phyloP scores from a whole-genome alignment of 768 basidiomycete genomes.

The Gyrodon lividus region DNA sequence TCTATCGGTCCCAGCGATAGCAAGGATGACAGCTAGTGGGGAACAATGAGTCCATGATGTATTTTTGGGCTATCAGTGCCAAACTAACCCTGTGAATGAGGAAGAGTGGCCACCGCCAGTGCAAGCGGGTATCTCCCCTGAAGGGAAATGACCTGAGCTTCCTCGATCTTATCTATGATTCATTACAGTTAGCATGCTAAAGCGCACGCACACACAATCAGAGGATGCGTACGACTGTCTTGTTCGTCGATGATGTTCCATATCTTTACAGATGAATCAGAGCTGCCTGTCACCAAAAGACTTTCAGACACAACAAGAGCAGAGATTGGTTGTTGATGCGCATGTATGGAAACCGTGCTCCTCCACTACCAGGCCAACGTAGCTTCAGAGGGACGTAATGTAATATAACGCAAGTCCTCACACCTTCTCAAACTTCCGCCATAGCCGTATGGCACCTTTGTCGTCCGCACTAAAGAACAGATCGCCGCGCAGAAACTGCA shows the following conservation, averaged over 20 bases:
- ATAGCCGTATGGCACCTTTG: constrained; percentile 62
- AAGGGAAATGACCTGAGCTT: constrained; percentile 60
- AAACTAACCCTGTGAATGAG: constrained; percentile 59
- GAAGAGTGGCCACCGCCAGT: constrained; percentile 61
- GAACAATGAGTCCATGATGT: not conserved
- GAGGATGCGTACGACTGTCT: constrained; percentile 28
- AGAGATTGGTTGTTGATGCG: constrained; percentile 71
- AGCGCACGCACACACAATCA: not conserved
- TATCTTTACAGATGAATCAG: constrained; percentile 75
- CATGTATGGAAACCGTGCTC: constrained; percentile 41
- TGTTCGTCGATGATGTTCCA: constrained; percentile 49
- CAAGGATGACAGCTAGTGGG: constrained; percentile 61
- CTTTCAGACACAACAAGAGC: constrained; percentile 52
- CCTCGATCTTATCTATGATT: constrained; percentile 36
- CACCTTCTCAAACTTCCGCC: constrained; percentile 44
- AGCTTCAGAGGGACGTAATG: constrained; percentile 16
- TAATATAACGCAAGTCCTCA: not conserved
- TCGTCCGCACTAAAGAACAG: constrained; percentile 74
- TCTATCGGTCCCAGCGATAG: constrained; percentile 78
- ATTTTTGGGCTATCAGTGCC: not conserved
- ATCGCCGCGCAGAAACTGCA: constrained; percentile 59
- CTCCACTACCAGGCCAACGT: constrained; percentile 53
- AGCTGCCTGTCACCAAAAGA: constrained; percentile 73
- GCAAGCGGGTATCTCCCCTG: constrained; percentile 75
- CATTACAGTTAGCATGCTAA: constrained; percentile 5